phyloP scores from a whole-genome alignment of 2,329 filamentous ascomycete species.

The Venturia nashicola region DNA sequence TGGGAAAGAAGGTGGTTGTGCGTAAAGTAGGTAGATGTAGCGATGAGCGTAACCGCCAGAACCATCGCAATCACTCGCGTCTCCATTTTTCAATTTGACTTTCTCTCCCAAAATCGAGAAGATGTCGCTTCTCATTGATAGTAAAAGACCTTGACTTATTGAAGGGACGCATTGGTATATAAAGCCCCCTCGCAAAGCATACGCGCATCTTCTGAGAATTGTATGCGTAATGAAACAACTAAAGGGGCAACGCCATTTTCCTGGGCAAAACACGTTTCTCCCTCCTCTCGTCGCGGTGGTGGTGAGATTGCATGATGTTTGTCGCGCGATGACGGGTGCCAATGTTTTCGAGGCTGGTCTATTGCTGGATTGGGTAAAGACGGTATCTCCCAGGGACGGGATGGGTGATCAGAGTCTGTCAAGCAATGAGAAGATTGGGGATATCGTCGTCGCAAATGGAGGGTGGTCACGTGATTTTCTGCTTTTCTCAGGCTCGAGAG shows the following conservation, averaged over 20 bases:
- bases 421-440: too few relatives aligned
- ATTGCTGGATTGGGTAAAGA: neutral
- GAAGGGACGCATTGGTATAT: too few relatives aligned
- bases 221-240: neutral
- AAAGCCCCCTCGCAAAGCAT: too few relatives aligned
- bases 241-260: neutral
- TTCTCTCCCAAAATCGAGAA: too few relatives aligned
- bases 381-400: neutral
- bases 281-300: neutral
- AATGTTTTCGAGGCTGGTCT: neutral
- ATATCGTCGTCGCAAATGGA: too few relatives aligned
- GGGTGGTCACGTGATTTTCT: too few relatives aligned
- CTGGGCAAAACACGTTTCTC: neutral
- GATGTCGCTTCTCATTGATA: too few relatives aligned
- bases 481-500: too few relatives aligned
- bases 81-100: too few relatives aligned
- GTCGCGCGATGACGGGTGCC: neutral
- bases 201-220: too few relatives aligned
- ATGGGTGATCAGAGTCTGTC: neutral
- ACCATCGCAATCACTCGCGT: too few relatives aligned
- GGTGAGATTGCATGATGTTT: neutral
- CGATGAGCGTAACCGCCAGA: neutral
- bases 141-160: too few relatives aligned
- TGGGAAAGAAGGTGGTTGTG: neutral
- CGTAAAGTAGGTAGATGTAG: slow-evolving; percentile 2